Conservation (phyloP, 495 filamentous ascomycete genomes). For the Aspergillus homomorphus region DNA sequence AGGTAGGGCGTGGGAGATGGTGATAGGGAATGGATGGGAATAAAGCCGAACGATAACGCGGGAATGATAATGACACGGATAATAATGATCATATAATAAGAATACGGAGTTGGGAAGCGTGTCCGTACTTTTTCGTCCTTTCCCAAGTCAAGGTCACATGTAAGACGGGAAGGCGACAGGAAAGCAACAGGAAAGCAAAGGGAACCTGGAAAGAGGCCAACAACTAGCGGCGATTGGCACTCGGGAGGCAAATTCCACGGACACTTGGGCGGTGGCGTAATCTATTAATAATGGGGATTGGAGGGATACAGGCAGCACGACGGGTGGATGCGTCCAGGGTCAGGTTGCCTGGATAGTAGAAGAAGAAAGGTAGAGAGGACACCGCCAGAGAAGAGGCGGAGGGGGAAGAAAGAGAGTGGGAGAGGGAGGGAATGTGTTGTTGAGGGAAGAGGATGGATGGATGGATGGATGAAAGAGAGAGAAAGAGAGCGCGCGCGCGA, state of each 20-base stretch:
- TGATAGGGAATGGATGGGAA: slow-evolving; percentile 5
- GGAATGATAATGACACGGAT: slow-evolving; percentile 5
- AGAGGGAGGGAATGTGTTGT: too few species aligned
- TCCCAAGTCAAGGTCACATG: slow-evolving; percentile 17
- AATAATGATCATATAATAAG: background rate
- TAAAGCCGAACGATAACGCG: background rate
- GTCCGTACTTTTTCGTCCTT: background rate
- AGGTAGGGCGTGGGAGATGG: background rate
- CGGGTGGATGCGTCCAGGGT: slow-evolving; percentile 15
- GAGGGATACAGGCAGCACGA: background rate
- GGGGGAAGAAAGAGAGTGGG: slow-evolving; percentile 8
- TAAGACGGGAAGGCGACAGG: slow-evolving; percentile 7
- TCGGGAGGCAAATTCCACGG: slow-evolving; percentile 1
- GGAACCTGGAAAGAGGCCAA: slow-evolving; percentile 17
- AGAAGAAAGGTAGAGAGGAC: slow-evolving; percentile 1
- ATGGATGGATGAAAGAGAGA: slow-evolving; percentile 1
- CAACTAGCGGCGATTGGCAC: slow-evolving; percentile 13
- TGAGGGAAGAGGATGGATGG: slow-evolving; percentile 2
- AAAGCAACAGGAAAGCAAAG: slow-evolving; percentile 5
- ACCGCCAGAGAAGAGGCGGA: slow-evolving; percentile 5
- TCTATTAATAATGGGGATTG: slow-evolving; percentile 21
- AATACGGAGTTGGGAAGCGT: slow-evolving; percentile 11
- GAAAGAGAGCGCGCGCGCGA: too few species aligned
- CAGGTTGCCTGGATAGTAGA: background rate
- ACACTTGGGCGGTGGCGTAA: slow-evolving; percentile 20